Percentiles rank a stretch among this genome's conserved stretches.
Evolutionary conservation across 2,329 filamentous ascomycete genomes (phyloP).

Genomic region (Sphaerulina populicola): DNA sequence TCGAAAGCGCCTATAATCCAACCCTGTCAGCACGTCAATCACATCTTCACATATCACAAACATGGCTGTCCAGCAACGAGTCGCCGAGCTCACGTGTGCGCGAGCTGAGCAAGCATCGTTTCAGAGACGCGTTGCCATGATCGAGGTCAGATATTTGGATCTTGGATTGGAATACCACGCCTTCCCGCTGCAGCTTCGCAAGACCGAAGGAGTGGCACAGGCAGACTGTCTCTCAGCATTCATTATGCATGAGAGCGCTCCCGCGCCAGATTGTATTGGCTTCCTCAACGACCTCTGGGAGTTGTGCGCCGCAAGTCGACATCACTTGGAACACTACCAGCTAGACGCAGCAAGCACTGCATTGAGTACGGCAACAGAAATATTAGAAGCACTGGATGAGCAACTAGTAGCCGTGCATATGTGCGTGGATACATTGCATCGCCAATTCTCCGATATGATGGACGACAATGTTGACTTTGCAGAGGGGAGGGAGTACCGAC

Average conservation of each 20-base stretch:
- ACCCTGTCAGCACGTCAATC: not conserved
- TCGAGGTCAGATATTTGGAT: slow-evolving; percentile 9
- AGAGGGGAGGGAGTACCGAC: slow-evolving; percentile 4
- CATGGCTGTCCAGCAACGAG: slow-evolving; percentile 3
- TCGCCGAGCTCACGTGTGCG: not conserved
- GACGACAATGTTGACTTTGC: slow-evolving; percentile 1
- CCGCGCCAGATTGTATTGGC: slow-evolving; percentile 6
- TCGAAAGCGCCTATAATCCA: not conserved
- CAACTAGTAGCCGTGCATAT: slow-evolving; percentile 8
- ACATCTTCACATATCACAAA: not conserved
- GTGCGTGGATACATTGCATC: slow-evolving; percentile 9
- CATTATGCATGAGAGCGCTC: not conserved
- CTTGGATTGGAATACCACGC: slow-evolving; percentile 13
- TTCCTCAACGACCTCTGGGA: slow-evolving; percentile 5
- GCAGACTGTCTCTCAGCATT: slow-evolving; percentile 2
- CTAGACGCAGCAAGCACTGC: slow-evolving; percentile 1
- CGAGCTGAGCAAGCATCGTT: not conserved
- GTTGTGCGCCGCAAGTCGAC: not conserved
- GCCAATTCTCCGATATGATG: slow-evolving; percentile 5
- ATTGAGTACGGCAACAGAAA: slow-evolving; percentile 3
- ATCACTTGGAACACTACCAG: not conserved
- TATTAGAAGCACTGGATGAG: slow-evolving; percentile 6
- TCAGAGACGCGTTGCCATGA: not conserved
- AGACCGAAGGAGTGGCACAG: not conserved
- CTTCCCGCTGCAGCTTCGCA: slow-evolving; percentile 6